These are phyloP conservation scores for Lactuca sativa DNA, from an alignment of 129 eudicot genomes.

Conservation along the genomic window DNA sequence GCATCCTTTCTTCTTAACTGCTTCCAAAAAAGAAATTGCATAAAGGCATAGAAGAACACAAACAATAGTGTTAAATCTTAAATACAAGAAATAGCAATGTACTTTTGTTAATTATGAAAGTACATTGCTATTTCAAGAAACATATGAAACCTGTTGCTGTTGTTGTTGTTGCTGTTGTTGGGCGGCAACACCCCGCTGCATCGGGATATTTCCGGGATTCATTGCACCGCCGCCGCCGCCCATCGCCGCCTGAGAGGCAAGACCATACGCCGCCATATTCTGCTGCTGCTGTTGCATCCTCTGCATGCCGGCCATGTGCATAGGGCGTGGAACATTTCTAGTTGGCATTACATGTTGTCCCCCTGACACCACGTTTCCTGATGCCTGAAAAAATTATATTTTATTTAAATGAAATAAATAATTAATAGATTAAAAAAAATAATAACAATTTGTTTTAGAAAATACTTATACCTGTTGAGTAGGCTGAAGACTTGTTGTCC, in stretches of 20 bases:
- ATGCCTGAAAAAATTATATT: constrained; percentile 33
- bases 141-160: constrained; percentile 42
- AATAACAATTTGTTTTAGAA: not conserved
- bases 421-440: not conserved
- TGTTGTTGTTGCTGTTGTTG: constrained; percentile 97
- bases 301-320: constrained; percentile 78
- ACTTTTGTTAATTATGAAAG: too few relatives aligned
- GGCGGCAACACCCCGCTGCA: constrained; percentile 88
- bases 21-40: constrained; percentile 4
- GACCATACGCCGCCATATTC: constrained; percentile 76
- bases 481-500: constrained; percentile 88
- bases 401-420: too few relatives aligned
- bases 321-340: constrained; percentile 70
- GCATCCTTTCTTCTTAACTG: constrained; percentile 91
- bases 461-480: constrained; percentile 67
- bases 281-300: constrained; percentile 73
- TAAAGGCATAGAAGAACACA: not conserved
- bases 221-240: constrained; percentile 59
- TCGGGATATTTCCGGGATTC: constrained; percentile 80
- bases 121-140: not conserved
- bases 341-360: constrained; percentile 72
- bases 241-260: constrained; percentile 88
- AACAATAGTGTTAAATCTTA: not conserved
- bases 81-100: not conserved
- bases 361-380: constrained; percentile 72